phyloP scores from a whole-genome alignment of 2,329 filamentous ascomycete genomes.

The Parasarocladium wereldwijsianum region DNA sequence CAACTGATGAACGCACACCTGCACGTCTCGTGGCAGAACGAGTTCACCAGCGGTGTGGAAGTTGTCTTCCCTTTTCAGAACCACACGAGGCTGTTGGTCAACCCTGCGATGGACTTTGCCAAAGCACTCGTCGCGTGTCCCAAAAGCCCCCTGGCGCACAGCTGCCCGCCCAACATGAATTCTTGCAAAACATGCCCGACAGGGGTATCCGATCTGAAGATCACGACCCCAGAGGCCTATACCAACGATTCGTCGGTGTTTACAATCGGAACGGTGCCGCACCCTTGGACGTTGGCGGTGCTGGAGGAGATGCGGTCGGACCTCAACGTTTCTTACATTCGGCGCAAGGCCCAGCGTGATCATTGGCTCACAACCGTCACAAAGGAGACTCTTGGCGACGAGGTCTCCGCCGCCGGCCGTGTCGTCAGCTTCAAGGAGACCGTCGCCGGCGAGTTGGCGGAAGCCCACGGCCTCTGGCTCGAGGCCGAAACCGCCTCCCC shows the following conservation, averaged over 20 bases:
- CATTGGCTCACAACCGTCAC: conserved; percentile 64
- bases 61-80: conserved; percentile 67
- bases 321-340: conserved; percentile 50
- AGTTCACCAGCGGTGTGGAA: conserved; percentile 61
- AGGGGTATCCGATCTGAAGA: conserved; percentile 45
- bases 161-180: conserved; percentile 70
- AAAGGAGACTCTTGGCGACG: conserved; percentile 44
- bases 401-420: conserved; percentile 42
- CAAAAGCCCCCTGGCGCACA: conserved; percentile 53
- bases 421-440: conserved; percentile 67
- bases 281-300: conserved; percentile 71
- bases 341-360: conserved; percentile 57
- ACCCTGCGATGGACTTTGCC: conserved; percentile 58
- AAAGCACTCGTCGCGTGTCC: conserved; percentile 63
- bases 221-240: conserved; percentile 53
- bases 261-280: conserved; percentile 76
- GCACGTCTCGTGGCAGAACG: conserved; percentile 71
- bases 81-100: conserved; percentile 59
- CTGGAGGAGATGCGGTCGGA: conserved; percentile 47
- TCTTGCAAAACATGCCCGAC: conserved; percentile 60
- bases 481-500: conserved; percentile 52
- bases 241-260: conserved; percentile 59
- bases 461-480: conserved; percentile 62
- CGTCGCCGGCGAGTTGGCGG: conserved; percentile 53
- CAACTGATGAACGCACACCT: conserved; percentile 73